Evolutionary conservation across 331 rosid genomes (phyloP), one percentile per base, ranked within the genome.

Genomic region (Stylosanthes scabra): DNA sequence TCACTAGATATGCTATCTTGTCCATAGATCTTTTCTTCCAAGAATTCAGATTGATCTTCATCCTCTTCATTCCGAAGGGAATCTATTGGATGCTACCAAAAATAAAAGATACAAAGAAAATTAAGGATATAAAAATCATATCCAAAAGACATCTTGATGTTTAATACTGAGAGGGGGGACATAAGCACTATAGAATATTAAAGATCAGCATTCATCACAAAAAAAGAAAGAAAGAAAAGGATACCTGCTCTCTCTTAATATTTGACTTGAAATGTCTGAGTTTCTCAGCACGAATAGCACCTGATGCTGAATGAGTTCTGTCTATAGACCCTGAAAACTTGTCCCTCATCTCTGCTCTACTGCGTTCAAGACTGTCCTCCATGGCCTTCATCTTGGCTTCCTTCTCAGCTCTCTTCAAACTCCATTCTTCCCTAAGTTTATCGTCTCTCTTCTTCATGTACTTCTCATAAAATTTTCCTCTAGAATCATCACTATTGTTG

Each of bases 371-470:
- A 83, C 87, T 96, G 74, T 90, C 98, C 72, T 92, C 90, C 96
- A 96, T 85, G 62, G 96, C 92, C 89, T 83, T 90, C 89, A 96
- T 82, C 93, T 90, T 90, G 65, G 96, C 99, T 86, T 92, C 97
- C 79, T 90, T 96, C 88, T 87, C 97, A 67, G 83, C 88, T 82
- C 96, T 78, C n/a, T 87, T 92, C 59, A 86, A 81, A 71, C 83
- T 83, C 98, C 98, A 96, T 62, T 92, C 98, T 66, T 92, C 94
- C 77, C 82, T 87, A 74, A 96, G 84, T 78, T 92, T 96, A 71
- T 98, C 94, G 71, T 96, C 89, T 85, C 98, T 92, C 83, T 92
- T 96, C 80, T 88, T 93, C 96, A 87, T 87, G 70, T 96, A 96
- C 79, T 63, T 92, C 52, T 86, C 96, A 72, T 96, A 96, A 60